A percentile compares a stretch with the other conserved stretches of the same genome.
Conservation (phyloP, 257 asterid genomes). For the Scutellaria galericulata region DNA sequence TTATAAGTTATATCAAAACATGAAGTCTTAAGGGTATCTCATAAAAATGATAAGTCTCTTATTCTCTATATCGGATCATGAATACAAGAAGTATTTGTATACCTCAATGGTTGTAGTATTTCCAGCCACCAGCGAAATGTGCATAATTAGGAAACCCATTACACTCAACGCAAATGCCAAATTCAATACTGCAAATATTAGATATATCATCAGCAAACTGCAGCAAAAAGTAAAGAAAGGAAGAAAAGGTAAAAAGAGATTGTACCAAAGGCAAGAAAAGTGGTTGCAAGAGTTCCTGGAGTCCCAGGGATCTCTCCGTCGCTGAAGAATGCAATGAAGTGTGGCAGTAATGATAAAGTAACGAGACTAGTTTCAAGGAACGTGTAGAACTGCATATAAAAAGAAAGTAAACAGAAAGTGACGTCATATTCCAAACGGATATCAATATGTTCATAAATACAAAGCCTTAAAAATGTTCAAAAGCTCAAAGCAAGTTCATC, state of each 20-base stretch:
- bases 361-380: constrained; percentile 91
- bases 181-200: constrained; percentile 66
- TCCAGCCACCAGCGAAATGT: constrained; percentile 81
- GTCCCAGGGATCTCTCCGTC: constrained; percentile 95
- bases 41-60: constrained; percentile 13
- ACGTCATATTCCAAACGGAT: constrained; percentile 7
- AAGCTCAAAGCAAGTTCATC: constrained; percentile 5
- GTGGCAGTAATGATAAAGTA: constrained; percentile 76
- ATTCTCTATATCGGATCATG: constrained; percentile 25
- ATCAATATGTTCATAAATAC: constrained; percentile 7
- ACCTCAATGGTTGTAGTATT: constrained; percentile 99
- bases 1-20: constrained; percentile 21
- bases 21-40: constrained; percentile 1
- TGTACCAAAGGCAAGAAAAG: constrained; percentile 89
- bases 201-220: constrained; percentile 32
- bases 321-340: constrained; percentile 86
- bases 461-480: constrained; percentile 11
- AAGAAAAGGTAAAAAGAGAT: constrained; percentile 8
- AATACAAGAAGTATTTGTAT: constrained; percentile 32
- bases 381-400: constrained; percentile 83
- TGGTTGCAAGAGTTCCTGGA: constrained; percentile 93
- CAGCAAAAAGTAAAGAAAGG: constrained; percentile 9
- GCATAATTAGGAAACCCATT: constrained; percentile 96
- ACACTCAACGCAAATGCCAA: constrained; percentile 97
- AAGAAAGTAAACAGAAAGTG: constrained; percentile 27